Evolutionary conservation across 2,329 filamentous ascomycete species (phyloP).

Genomic region (Calonectria multiphialidica): DNA sequence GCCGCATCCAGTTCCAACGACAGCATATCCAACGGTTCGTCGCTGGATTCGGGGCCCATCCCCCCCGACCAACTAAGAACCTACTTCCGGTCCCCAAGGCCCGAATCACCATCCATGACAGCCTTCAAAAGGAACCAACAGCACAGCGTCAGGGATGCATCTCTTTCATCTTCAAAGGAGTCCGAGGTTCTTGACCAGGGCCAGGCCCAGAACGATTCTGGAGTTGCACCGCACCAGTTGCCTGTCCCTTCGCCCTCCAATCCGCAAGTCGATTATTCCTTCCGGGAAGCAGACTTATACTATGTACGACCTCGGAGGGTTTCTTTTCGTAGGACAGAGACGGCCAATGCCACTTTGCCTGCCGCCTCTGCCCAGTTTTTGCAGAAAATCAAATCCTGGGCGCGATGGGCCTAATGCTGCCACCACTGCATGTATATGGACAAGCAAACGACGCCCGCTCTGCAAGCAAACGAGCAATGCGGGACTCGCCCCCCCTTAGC

Average conservation of each 20-base stretch:
- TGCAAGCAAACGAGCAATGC: not conserved
- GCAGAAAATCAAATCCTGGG: constrained; percentile 6
- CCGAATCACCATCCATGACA: constrained; percentile 17
- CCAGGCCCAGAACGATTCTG: constrained; percentile 4
- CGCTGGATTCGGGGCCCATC: constrained; percentile 5
- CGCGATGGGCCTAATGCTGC: not conserved
- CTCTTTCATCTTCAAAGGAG: not conserved
- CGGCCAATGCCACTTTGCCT: not conserved
- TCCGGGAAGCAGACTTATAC: constrained; percentile 51
- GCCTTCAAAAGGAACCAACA: constrained; percentile 13
- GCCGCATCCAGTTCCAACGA: constrained; percentile 7
- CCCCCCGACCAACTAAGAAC: constrained; percentile 30
- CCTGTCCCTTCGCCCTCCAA: constrained; percentile 28
- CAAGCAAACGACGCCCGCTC: not conserved
- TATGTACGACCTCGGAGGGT: constrained; percentile 41
- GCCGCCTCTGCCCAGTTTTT: not conserved
- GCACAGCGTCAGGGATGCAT: constrained; percentile 3
- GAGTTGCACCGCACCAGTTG: not conserved
- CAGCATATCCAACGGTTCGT: not conserved
- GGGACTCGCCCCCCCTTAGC: not conserved
- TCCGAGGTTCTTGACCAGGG: constrained; percentile 4
- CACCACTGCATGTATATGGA: not conserved
- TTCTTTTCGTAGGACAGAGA: constrained; percentile 27
- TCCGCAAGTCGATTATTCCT: constrained; percentile 49
- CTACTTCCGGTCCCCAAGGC: constrained; percentile 38